Evolutionary conservation across 2,329 filamentous ascomycete genomes (phyloP), one percentile per base, ranked within the genome.

Genomic region (Fusarium euwallaceae): DNA sequence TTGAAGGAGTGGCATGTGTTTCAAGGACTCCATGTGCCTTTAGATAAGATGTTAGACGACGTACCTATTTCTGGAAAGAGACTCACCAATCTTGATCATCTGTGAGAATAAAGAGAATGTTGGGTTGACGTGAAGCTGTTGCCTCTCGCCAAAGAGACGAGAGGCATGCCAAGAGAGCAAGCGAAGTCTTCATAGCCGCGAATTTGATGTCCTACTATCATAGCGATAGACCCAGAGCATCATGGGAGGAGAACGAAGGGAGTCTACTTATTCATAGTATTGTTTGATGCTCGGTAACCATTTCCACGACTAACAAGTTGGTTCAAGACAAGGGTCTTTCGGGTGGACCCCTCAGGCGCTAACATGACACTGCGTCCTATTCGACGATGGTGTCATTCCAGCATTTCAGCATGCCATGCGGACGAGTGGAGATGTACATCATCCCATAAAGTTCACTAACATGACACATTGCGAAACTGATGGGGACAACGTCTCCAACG

Each of bases 41-140:
- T 12, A 4, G 17, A 6, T 17, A 2, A 3, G 0, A 53, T 32
- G 6, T 58, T 17, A 37, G 53, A 10, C 12, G 0, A 2, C 14
- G 10, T 5, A 17, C 17, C 6, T 58, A 4, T 0, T 10, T 1
- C 20, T 24, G 5, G 2, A 37, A 58, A 10, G 12, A 22, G 32
- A 22, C 29, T 58, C 32, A 58, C 55, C 55, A 58, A 14, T 58
- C 55, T 37, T 58, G 55, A 20, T 58, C 55, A 58, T 58, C 55
- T 6, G 55, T 58, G 20, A 58, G 55, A 58, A 37, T 24, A 37
- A 58, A 58, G 14, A 58, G 55, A 14, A 58, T 58, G 9, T 58
- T 58, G 12, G 55, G 55, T 14, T 34, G 55, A 3, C 12, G 55
- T 37, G 55, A 58, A 37, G 55, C 55, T n/a, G 10, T 20, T 10